Conservation (phyloP, 805 yeast genomes). For the Starmerella kuoi region DNA sequence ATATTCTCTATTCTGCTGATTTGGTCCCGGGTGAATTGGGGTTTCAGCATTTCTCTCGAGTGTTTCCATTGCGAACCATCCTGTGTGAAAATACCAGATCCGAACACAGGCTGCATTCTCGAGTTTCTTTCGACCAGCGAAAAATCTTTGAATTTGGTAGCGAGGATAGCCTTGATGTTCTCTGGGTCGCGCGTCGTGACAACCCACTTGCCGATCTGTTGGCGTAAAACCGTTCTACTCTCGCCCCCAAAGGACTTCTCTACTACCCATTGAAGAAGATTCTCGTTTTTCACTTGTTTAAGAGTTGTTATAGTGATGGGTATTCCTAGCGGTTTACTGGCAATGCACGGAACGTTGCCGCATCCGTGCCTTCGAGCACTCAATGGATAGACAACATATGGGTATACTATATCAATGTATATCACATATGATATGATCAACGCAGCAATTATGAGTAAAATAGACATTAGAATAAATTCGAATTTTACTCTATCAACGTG, state of each 20-base stretch:
- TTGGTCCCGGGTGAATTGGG: constrained; percentile 29
- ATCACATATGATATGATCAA: background rate
- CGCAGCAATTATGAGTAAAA: background rate
- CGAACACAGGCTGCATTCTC: constrained; percentile 26
- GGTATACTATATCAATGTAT: constrained; percentile 6
- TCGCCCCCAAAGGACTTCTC: background rate
- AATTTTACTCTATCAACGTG: too few relatives aligned
- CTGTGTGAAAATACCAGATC: constrained; percentile 31
- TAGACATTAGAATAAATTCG: too few relatives aligned
- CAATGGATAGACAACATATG: constrained; percentile 6
- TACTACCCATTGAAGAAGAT: background rate
- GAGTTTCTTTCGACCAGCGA: constrained; percentile 24
- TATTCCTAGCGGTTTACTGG: constrained; percentile 8
- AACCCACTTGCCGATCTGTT: constrained; percentile 9
- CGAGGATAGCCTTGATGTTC: constrained; percentile 25
- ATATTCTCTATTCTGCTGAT: constrained; percentile 25
- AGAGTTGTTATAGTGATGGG: constrained; percentile 1
- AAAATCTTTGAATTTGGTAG: constrained; percentile 27
- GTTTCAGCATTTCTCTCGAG: constrained; percentile 30
- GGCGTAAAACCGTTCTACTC: constrained; percentile 1
- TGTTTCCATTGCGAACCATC: constrained; percentile 31
- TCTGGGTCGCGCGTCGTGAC: constrained; percentile 24
- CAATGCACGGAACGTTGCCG: background rate
- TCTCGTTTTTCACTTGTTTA: background rate
- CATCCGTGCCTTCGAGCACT: background rate